Percentiles rank a stretch among this genome's conserved stretches.
Conservation (phyloP, 306 rosid genomes). For the Delonix regia region DNA sequence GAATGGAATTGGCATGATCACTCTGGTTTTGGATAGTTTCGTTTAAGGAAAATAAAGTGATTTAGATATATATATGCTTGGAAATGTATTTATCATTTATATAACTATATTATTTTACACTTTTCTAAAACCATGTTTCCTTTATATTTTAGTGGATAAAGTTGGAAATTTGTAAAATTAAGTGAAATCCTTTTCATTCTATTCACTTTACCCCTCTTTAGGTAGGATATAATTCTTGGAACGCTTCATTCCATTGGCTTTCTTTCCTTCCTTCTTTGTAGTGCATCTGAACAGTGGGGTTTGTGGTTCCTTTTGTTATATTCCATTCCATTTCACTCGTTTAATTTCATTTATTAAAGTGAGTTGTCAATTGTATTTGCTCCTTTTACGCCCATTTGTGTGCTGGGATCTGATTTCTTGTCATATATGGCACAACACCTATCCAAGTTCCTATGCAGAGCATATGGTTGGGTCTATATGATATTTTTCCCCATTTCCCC, state of each 20-base stretch:
- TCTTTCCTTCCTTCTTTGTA: constrained; percentile 12
- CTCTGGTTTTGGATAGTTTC: constrained; percentile 24
- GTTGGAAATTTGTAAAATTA: constrained; percentile 14
- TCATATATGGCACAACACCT: not conserved
- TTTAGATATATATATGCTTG: not conserved
- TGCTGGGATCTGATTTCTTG: not conserved
- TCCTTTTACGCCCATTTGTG: not conserved
- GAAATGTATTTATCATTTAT: constrained; percentile 16
- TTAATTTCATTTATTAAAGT: constrained; percentile 13
- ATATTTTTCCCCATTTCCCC: not conserved
- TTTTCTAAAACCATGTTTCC: not conserved
- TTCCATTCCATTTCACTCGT: not conserved
- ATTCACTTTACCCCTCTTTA: not conserved
- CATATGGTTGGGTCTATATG: not conserved
- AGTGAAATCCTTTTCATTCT: constrained; percentile 5
- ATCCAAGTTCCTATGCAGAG: not conserved
- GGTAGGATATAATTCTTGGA: not conserved
- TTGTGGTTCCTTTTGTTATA: constrained; percentile 4
- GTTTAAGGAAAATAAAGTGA: constrained; percentile 8
- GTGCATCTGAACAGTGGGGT: constrained; percentile 18
- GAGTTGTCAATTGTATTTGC: not conserved
- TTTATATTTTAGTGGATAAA: constrained; percentile 19
- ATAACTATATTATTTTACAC: not conserved
- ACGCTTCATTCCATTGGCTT: constrained; percentile 6
- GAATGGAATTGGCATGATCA: constrained; percentile 26